Evolutionary conservation across 768 basidiomycete genomes (phyloP), one percentile per base, ranked within the genome.

Genomic region (Neoboletus subvelutipes): DNA sequence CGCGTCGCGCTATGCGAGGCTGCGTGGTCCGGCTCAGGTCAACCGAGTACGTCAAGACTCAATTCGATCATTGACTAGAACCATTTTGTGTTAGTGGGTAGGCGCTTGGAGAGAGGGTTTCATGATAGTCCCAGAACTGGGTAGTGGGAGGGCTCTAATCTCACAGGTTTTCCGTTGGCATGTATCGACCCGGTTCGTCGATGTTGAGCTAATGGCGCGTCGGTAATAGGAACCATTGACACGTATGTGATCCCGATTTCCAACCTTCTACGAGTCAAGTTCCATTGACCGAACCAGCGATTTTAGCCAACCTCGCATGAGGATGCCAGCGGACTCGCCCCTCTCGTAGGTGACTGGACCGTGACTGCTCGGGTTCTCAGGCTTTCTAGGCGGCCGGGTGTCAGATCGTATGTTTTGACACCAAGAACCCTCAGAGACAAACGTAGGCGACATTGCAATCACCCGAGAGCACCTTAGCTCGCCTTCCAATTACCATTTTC

Each of bases 31-130:
- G 51, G 26, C 48, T 58, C 60, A 17, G 18, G 46, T 31, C 55
- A 66, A 53, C 56, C 60, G 64, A 64, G 45, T 64, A 63, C 64
- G 64, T 64, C 60, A n/a, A n/a, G n/a, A n/a, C n/a, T n/a, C n/a
- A 66, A 24, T 24, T 47, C 4, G 13, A 24, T 18, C 18, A 12
- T 33, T 34, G 15, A 52, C 11, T 9, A 31, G 13, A 36, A 12
- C 4, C 5, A 28, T 3, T 13, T 15, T 34, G 34, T 34, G 34
- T 6, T 7, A 7, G 15, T 17, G 34, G 34, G 15, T 13, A 34
- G 33, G 33, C 12, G 34, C 33, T 5, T 34, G 33, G 43, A 29
- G 11, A 29, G 4, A n/a, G 7, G n/a, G 28, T 8, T 20, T 26
- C 20, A 12, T 12, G 9, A 33, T 13, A n/a, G 10, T 5, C 39